Evolutionary conservation across 495 filamentous ascomycete genomes (phyloP), one percentile per base, ranked within the genome.

Genomic region (Hypoxylon perforatum): DNA sequence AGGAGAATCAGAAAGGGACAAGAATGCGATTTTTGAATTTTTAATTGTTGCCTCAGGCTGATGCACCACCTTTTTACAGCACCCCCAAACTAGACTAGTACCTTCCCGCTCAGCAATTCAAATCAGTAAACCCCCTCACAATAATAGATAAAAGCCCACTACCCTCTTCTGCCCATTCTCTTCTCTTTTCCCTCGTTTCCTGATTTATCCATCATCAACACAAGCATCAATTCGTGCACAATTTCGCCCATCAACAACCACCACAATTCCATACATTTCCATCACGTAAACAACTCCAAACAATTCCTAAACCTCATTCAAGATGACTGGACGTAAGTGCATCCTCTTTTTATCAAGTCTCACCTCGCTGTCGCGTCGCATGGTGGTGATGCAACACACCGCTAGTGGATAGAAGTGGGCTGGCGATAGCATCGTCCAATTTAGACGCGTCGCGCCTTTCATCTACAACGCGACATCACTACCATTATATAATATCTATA

Each of bases 311-410:
- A 77, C 75, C 57, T 77, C 72, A 65, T 73, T 77, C 86, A 92
- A 79, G 67, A 97, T 97, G 93, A 94, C 93, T 92, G 93, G 93
- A 91, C 93, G 93, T 97, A 86, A 92, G 93, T 93, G 44, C 63
- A 63, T 69, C 41, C 11, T 67, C 44, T 44, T 28, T 70, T 57
- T 36, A 41, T 23, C 18, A 60, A 47, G 28, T 68, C n/a, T 63
- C 55, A 54, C 30, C 63, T 59, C 57, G 25, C 38, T 63, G 54
- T 60, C 51, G 57, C 55, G 67, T 63, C 50, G 48, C 39, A 57
- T 56, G 46, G 57, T 60, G n/a, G 18, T 73, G 65, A 38, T 73
- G 58, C 52, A 56, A 10, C 33, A 8, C 9, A 49, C 25, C 21
- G 35, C 25, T 54, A 60, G 33, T 73, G 70, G 57, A 9, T 69